Conservation (phyloP, 2,329 filamentous ascomycete genomes). For the Penicillium aurantiogriseum region DNA sequence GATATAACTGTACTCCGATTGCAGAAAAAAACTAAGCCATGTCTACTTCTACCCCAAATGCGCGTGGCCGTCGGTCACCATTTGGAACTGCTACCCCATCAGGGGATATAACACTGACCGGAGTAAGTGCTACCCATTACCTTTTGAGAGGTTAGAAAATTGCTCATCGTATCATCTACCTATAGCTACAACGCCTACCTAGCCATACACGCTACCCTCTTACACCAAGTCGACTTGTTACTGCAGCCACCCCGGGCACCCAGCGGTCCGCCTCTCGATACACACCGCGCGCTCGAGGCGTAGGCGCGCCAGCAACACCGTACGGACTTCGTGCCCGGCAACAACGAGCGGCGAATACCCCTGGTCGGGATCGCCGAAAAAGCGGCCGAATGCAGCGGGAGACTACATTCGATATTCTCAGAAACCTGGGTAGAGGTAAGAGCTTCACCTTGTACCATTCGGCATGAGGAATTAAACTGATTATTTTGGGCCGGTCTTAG, state of each 20-base stretch:
- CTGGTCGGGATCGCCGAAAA: conserved; percentile 49
- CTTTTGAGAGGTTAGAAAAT: background rate
- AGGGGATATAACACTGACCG: conserved; percentile 31
- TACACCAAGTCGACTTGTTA: conserved; percentile 37
- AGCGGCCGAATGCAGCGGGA: conserved; percentile 53
- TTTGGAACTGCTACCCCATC: conserved; percentile 26
- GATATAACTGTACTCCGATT: background rate
- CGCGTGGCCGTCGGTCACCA: conserved; percentile 28
- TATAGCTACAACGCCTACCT: conserved; percentile 37
- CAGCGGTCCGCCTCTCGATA: conserved; percentile 35
- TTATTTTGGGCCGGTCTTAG: conserved; percentile 26
- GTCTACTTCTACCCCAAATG: conserved; percentile 33
- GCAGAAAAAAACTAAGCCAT: background rate
- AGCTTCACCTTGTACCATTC: background rate
- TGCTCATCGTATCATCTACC: background rate
- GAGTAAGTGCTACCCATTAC: conserved; percentile 15
- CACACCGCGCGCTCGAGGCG: conserved; percentile 35
- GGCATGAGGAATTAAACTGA: background rate
- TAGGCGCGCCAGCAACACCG: conserved; percentile 52
- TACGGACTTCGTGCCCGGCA: conserved; percentile 56
- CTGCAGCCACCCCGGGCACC: conserved; percentile 32
- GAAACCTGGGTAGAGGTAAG: conserved; percentile 53
- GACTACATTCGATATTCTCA: conserved; percentile 55
- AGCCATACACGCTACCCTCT: conserved; percentile 32
- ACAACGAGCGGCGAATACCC: conserved; percentile 53